Conservation (phyloP, 2,329 filamentous ascomycete species). For the Pestalotiopsis sp. region DNA sequence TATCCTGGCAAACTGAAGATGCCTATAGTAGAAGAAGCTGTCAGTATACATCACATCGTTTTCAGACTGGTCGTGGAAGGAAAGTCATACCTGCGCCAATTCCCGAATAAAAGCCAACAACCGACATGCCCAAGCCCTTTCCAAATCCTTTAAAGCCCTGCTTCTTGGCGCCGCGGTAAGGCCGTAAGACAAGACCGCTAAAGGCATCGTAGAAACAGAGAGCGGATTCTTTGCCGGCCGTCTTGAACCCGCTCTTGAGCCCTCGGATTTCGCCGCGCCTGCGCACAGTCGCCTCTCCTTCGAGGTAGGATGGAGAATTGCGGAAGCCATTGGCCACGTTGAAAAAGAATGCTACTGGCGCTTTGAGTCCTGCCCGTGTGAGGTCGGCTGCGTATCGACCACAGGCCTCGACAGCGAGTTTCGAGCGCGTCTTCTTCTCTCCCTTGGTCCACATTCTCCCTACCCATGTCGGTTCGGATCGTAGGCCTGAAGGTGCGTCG, state of each 20-base stretch:
- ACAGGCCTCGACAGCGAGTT: neutral
- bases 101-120: conserved; percentile 81
- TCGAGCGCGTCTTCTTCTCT: neutral
- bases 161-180: conserved; percentile 68
- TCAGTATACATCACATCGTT: neutral
- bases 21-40: neutral
- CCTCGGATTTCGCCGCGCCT: conserved; percentile 79
- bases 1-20: conserved; percentile 9
- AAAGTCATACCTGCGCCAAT: conserved; percentile 67
- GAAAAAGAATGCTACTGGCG: neutral
- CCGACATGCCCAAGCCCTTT: conserved; percentile 80
- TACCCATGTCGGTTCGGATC: neutral
- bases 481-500: neutral
- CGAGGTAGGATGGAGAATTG: conserved; percentile 76
- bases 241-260: conserved; percentile 73
- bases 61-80: neutral
- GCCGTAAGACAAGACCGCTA: conserved; percentile 79
- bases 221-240: conserved; percentile 78
- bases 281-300: conserved; percentile 80
- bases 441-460: neutral
- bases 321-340: conserved; percentile 81
- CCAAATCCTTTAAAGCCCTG: conserved; percentile 66
- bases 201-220: conserved; percentile 81
- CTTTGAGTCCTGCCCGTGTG: neutral
- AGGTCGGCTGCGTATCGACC: conserved; percentile 1